Conservation (phyloP, 2,329 filamentous ascomycete species). For the Botrytis galanthina region DNA sequence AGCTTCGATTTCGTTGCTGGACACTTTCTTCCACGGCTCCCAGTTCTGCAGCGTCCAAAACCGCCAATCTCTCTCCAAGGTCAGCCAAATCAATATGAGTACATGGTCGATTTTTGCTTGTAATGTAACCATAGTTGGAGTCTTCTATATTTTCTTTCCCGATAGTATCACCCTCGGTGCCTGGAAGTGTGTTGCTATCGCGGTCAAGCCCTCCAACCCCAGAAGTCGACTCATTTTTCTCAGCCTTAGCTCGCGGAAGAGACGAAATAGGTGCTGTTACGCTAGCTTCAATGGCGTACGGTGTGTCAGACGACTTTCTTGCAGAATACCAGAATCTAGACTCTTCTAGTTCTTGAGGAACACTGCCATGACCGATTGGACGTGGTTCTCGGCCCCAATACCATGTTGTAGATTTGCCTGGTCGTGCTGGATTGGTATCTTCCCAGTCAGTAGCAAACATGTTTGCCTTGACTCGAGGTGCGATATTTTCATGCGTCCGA, state of each 20-base stretch:
- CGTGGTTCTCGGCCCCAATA: not conserved
- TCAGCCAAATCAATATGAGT: not conserved
- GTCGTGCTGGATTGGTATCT: not conserved
- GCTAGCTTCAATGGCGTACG: not conserved
- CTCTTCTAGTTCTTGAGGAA: not conserved
- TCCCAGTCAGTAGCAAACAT: not conserved
- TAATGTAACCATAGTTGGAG: not conserved
- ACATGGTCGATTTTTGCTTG: not conserved
- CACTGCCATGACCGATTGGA: not conserved
- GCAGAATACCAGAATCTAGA: not conserved
- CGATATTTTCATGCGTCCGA: not conserved
- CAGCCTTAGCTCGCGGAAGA: not conserved
- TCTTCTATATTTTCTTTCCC: not conserved
- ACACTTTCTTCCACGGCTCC: not conserved
- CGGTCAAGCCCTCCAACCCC: not conserved
- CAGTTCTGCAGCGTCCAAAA: conserved; percentile 1
- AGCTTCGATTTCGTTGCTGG: not conserved
- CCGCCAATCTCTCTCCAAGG: not conserved
- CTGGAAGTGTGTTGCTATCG: not conserved
- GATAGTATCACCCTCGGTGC: not conserved
- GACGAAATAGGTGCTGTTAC: not conserved
- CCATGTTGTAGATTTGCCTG: not conserved
- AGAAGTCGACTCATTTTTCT: not conserved
- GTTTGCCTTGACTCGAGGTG: not conserved
- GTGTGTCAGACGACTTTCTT: not conserved